Percentiles rank a stretch among this genome's conserved stretches.
Conservation (phyloP, 2,329 filamentous ascomycete species). For the Colletotrichum noveboracense region DNA sequence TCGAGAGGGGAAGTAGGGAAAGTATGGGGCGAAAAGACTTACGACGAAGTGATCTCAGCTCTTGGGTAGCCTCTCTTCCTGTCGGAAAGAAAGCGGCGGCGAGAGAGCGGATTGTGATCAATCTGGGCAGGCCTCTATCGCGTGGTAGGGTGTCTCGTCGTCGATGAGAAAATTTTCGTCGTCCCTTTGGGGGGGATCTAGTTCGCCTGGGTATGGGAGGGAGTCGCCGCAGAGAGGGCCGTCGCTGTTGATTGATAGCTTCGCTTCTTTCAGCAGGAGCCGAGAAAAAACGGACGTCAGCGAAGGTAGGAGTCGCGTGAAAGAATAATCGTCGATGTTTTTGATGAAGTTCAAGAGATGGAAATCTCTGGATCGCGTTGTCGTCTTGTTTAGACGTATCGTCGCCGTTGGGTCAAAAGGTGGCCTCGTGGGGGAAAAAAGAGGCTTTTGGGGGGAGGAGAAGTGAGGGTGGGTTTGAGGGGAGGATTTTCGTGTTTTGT, state of each 20-base stretch:
- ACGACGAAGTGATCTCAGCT: conserved; percentile 25
- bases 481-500: conserved; percentile 26
- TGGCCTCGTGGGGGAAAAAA: conserved; percentile 13
- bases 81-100: conserved; percentile 5
- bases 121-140: neutral
- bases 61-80: conserved; percentile 18
- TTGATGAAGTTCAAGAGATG: conserved; percentile 1
- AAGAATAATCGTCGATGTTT: conserved; percentile 10
- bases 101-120: neutral
- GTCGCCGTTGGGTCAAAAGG: conserved; percentile 19
- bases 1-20: conserved; percentile 3
- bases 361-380: conserved; percentile 16
- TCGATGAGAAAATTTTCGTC: conserved; percentile 20
- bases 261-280: conserved; percentile 14
- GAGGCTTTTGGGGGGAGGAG: conserved; percentile 10
- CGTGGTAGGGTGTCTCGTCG: conserved; percentile 11
- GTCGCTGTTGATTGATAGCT: conserved; percentile 23
- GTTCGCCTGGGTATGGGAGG: conserved; percentile 19
- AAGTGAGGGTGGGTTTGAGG: conserved; percentile 22
- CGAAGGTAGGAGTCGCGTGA: neutral
- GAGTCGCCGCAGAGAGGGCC: conserved; percentile 17
- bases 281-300: neutral
- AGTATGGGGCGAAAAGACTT: neutral
- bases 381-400: conserved; percentile 22
- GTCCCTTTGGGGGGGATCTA: conserved; percentile 18